Evolutionary conservation across 305 asterid species (phyloP), one percentile per base, ranked within the genome.

Genomic region (Fraxinus latifolia): DNA sequence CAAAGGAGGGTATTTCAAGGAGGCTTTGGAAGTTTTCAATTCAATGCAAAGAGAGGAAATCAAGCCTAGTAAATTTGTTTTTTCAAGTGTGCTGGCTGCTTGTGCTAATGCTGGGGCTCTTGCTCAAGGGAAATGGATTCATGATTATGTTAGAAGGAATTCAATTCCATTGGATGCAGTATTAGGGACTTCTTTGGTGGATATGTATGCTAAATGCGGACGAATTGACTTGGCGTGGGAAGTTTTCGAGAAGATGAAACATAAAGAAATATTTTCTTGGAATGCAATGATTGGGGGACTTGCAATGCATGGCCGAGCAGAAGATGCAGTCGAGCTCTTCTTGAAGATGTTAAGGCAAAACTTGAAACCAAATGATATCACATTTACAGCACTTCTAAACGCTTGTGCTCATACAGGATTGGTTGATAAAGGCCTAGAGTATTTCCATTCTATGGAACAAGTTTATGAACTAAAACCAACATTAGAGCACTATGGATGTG

Each of bases 351-450:
- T 60, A 39, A 39, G 37, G 36, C 65, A 65, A 3, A 65, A 74
- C 2, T 79, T 82, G 25, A 68, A 81, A 78, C 89, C 89, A 0
- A 86, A 90, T 27, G 86, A 74, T 7, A 81, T 87, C 53, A 87
- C 90, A 0, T 90, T 90, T 58, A 60, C 85, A 29, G 84, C 84
- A 0, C 47, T 90, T 23, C 23, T 90, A 15, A 85, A 83, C 76
- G 91, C 93, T 19, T 90, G 93, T 74, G 89, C 90, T 25, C 91
- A 90, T 55, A 85, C 87, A n/a, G 90, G 91, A 68, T 75, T 88
- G 12, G 86, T 87, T 6, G 87, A 86, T 44, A 80, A 84, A 58
- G 91, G 93, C 5, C 79, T 90, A 11, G 83, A 83, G 68, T 84
- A 42, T 78, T 88, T 88, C 60, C 77, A 84, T 62, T 14, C 77